Evolutionary conservation across 2,329 filamentous ascomycete genomes (phyloP), one percentile per base, ranked within the genome.

Genomic region (Mycogone perniciosa): DNA sequence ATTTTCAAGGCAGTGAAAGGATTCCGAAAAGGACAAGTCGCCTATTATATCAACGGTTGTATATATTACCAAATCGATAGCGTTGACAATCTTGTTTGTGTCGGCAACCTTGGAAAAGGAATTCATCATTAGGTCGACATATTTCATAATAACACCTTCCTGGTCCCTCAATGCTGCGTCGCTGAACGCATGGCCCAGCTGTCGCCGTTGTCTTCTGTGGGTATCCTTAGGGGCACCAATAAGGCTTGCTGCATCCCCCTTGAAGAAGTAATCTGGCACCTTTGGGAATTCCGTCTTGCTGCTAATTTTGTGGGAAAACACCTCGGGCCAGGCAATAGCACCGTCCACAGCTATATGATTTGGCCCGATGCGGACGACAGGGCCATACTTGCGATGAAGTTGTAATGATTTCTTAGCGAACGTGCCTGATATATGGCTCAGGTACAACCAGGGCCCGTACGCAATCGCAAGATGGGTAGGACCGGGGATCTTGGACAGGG

Each of bases 1-100:
- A 39, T 57, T 60, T n/a, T 63, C 55, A 7, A 73, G 56, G 50
- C 65, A 64, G 11, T 60, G 58, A 53, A 73, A 75, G 0, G 69
- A 65, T 42, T 74, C 67, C 9, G 70, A 71, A 54, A 75, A 76
- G 0, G 70, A 65, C 31, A 77, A 61, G 39, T 64, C 57, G 6
- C 63, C 62, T n/a, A 72, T 67, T 20, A 74, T 67, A 56, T 74
- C 71, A 52, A 74, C 69, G 0, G 70, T 66, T 2, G 63, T 57
- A 52, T 67, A 70, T 42, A 70, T 67, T 48, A 62, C 59, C 67
- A 67, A 71, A 31, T 65, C 56, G 8, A 59, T 59, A 51, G 70
- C 60, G 34, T 63, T 56, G 42, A 62, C 41, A 1, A 44, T 8
- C 38, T 53, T 33, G 2, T 55, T 54, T 4, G 46, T 26, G 0